phyloP scores from a whole-genome alignment of 208 protist genomes.

The Tritrichomonas musculus region DNA sequence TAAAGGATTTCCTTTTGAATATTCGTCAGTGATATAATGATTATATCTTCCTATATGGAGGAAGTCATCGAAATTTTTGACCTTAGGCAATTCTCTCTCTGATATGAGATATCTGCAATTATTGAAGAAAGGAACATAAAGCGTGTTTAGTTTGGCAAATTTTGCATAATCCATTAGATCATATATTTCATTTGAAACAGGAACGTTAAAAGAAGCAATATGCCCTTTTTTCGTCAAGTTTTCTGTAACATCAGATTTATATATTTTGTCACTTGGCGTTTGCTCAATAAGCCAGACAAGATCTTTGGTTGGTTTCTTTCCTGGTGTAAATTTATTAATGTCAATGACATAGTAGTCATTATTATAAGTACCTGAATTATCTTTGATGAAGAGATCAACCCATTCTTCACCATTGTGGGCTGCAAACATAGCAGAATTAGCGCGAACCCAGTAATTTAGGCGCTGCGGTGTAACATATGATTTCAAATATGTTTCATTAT shows the following conservation, averaged over 20 bases:
- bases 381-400: not conserved
- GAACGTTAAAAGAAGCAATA: not conserved
- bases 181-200: not conserved
- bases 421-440: not conserved
- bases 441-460: not conserved
- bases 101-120: not conserved
- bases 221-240: not conserved
- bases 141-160: not conserved
- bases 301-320: not conserved
- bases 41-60: not conserved
- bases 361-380: slow-evolving; percentile 34
- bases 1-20: not conserved
- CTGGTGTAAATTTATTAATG: not conserved
- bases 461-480: not conserved
- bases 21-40: not conserved
- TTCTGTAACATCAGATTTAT: not conserved
- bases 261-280: not conserved
- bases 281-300: slow-evolving; percentile 6
- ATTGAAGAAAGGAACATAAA: not conserved
- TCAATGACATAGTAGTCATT: slow-evolving; percentile 25
- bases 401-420: not conserved
- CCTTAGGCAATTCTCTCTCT: not conserved
- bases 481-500: slow-evolving; percentile 53
- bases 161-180: not conserved
- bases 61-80: not conserved